Conservation (phyloP, 306 rosid species). For the Cercis canadensis region DNA sequence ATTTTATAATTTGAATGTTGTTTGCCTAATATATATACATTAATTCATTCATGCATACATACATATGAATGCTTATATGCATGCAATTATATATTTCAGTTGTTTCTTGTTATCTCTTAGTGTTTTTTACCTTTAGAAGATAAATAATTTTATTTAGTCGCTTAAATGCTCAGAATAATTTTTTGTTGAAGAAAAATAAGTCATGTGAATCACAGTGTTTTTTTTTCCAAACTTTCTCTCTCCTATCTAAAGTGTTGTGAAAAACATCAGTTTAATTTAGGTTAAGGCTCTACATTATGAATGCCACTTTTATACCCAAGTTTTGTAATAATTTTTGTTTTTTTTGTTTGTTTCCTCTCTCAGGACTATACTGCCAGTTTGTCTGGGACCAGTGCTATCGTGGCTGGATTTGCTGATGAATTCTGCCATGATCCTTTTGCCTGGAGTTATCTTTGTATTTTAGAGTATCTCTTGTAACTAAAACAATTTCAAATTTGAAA, state of each 20-base stretch:
- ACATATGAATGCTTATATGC: not conserved
- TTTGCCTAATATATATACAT: not conserved
- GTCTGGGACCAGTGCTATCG: conserved; percentile 45
- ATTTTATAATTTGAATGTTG: not conserved
- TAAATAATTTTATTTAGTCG: not conserved
- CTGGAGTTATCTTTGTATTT: conserved; percentile 49
- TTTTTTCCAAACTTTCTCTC: not conserved
- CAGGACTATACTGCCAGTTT: conserved; percentile 44
- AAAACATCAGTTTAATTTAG: conserved; percentile 8
- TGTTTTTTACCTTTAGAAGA: conserved; percentile 6
- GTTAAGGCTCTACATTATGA: conserved; percentile 9
- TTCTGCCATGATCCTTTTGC: conserved; percentile 37
- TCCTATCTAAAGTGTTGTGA: not conserved
- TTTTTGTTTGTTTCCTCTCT: conserved; percentile 2
- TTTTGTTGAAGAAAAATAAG: conserved; percentile 18
- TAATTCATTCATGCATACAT: not conserved
- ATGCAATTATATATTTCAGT: no score
- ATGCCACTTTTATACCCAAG: not conserved
- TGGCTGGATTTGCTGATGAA: conserved; percentile 42
- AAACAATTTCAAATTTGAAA: conserved; percentile 47
- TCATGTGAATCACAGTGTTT: conserved; percentile 14
- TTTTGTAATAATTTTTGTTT: conserved; percentile 32
- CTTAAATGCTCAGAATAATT: conserved; percentile 5
- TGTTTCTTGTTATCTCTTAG: conserved; percentile 1
- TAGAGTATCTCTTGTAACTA: conserved; percentile 51